Evolutionary conservation across 2,329 filamentous ascomycete species (phyloP), one percentile per base, ranked within the genome.

Genomic region (Chrysosporium queenslandicum): DNA sequence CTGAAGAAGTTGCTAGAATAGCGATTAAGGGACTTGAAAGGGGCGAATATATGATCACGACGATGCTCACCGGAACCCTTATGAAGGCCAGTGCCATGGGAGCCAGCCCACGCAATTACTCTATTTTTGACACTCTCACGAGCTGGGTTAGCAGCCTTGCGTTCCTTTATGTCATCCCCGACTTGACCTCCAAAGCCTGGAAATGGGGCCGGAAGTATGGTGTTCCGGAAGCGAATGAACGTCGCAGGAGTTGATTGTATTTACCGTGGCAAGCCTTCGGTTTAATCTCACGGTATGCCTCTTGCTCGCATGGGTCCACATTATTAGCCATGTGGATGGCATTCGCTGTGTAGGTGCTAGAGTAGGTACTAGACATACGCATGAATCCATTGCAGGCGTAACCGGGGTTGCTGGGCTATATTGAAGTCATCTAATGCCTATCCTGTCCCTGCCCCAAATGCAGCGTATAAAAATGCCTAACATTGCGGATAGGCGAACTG

Each of bases 41-140:
- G 32, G 92, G 91, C 0, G 75, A 92, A 21, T 91, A 87, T 66
- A 76, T 87, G 61, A 79, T 95, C 41, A 84, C 87, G 0, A 86
- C 89, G 9, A 84, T 81, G 55, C 80, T 83, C 56, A 65, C 95
- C 43, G 87, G 85, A 1, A 69, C 79, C 52, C 62, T 87, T 54
- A 85, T 96, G 81, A 81, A 84, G 59, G 83, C 78, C 18, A 70
- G 71, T 23, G 65, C 70, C 23, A 63, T 80, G 55, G 75, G 75
- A 3, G 72, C 74, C 30, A 77, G 75, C 57, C 73, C 75, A 25
- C 73, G 76, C 56, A 77, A 81, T 56, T 74, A 71, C 34, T 65
- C 74, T 53, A 58, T 82, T 9, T 60, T 73, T 14, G 79, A 82
- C 58, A 79, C 77, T 1, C 54, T 81, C 46, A 73, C 74, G 40